Evolutionary conservation across 2,329 filamentous ascomycete species (phyloP).

Genomic region (Samsoniella hepiali): DNA sequence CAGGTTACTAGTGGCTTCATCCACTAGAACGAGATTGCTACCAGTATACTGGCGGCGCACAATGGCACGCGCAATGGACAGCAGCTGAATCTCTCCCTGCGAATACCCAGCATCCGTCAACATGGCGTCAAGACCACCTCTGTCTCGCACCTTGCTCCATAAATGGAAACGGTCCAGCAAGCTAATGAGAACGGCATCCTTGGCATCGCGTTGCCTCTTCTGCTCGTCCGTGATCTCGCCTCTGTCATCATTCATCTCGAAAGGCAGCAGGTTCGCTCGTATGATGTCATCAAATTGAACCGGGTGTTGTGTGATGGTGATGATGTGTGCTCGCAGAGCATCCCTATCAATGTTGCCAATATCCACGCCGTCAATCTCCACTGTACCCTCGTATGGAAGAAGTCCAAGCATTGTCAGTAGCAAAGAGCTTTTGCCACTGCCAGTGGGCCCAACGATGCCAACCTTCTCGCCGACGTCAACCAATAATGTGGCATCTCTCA

Average conservation of each 20-base stretch:
- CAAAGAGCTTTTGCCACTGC: not conserved
- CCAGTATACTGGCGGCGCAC: not conserved
- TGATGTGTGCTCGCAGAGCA: slow-evolving; percentile 38
- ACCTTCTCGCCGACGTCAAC: not conserved
- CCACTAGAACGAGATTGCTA: not conserved
- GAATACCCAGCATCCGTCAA: not conserved
- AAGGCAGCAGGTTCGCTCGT: slow-evolving; percentile 36
- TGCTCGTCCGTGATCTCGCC: not conserved
- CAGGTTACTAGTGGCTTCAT: slow-evolving; percentile 4
- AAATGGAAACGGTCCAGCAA: not conserved
- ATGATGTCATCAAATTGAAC: slow-evolving; percentile 42
- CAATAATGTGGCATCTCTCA: not conserved
- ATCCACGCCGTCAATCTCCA: slow-evolving; percentile 42
- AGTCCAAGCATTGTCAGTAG: not conserved
- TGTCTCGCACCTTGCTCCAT: not conserved
- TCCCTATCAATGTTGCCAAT: slow-evolving; percentile 38
- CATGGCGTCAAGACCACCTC: not conserved
- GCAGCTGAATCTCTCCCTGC: not conserved
- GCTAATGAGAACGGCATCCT: not conserved
- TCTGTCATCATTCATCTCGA: not conserved
- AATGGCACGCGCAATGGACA: slow-evolving; percentile 5
- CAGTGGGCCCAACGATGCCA: not conserved
- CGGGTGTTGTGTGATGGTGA: slow-evolving; percentile 45
- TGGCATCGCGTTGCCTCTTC: not conserved
- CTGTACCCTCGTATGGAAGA: slow-evolving; percentile 22